Evolutionary conservation across 116 monocot genomes (phyloP), one percentile per base, ranked within the genome.

Genomic region (Cymodocea nodosa): DNA sequence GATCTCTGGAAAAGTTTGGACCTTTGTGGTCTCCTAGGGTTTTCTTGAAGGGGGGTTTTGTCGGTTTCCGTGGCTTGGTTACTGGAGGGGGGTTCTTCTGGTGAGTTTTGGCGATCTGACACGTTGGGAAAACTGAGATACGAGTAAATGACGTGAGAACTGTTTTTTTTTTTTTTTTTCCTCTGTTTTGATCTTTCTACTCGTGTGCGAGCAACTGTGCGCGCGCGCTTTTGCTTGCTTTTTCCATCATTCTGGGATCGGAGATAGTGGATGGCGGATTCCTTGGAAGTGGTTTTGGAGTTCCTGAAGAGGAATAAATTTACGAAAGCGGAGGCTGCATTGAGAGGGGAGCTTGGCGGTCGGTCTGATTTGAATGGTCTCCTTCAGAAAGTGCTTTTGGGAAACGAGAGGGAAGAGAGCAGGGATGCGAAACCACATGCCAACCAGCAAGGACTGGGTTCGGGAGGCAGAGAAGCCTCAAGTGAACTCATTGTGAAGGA

Each of bases 401-500:
- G 66, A 35, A 63, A 60, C 23, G 67, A 72, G 66, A 53, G 37
- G 34, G 70, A 70, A 17, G 68, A 71, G 5, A 68, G 68, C 35
- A 74, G 74, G 55, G 75, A 76, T 23, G 66, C 39, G 22, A 50
- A 54, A 49, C 34, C 25, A 39, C 56, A 48, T 67, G 55, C 64
- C 25, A 59, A 70, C 23, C 65, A 62, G 63, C 71, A 65, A 48
- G 68, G 67, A 4, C 24, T 8, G 25, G 69, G 52, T 12, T 2
- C 70, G 39, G 50, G 49, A 35, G 76, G 75, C 23, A 79, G 60
- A 15, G 85, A 84, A 7, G 68, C 69, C 39, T 87, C 81, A 1
- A 79, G 80, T 60, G 97, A 98, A 77, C 86, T 88, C 74, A 89
- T 98, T 65, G 82, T 92, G 35, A 98, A 92, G 79, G 92, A 98